These are phyloP conservation scores for Crithidia acanthocephali DNA, from an alignment of 208 protist genomes.

Conservation along the genomic window DNA sequence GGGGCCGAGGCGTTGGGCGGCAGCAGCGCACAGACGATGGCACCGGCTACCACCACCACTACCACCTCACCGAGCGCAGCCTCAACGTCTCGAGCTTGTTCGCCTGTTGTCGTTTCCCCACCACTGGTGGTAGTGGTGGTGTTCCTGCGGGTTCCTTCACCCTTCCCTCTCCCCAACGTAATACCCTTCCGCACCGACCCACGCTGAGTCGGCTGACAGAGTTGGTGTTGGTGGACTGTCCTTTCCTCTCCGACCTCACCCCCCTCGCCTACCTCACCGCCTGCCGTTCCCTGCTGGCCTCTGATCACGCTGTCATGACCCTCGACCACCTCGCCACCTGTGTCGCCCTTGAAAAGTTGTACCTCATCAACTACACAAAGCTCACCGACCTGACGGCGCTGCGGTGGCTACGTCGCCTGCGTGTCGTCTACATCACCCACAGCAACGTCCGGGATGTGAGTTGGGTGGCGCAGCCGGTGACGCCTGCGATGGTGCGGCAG, in stretches of 20 bases:
- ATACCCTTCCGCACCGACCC: not conserved
- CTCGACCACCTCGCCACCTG: constrained; percentile 16
- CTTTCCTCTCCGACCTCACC: constrained; percentile 25
- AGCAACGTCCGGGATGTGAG: constrained; percentile 15
- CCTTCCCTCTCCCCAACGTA: too few species aligned
- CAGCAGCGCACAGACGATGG: not conserved
- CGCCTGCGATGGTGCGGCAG: not conserved
- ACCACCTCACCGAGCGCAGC: too few species aligned
- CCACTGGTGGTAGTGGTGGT: too few species aligned
- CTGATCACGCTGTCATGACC: constrained; percentile 6
- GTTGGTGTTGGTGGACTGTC: constrained; percentile 22
- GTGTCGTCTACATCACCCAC: constrained; percentile 24
- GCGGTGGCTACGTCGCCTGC: constrained; percentile 15
- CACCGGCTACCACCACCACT: too few species aligned
- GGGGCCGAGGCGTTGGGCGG: too few species aligned
- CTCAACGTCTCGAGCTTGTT: too few species aligned
- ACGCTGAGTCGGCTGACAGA: constrained; percentile 19
- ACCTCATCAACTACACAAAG: constrained; percentile 16
- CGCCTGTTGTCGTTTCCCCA: too few species aligned
- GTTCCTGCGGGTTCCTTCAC: too few species aligned
- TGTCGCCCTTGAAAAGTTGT: constrained; percentile 12
- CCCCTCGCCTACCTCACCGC: constrained; percentile 20
- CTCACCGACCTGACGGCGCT: constrained; percentile 12
- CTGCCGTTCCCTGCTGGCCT: constrained; percentile 19
- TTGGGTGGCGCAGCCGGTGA: constrained; percentile 19